These are phyloP conservation scores for Neurospora sp. DNA, from an alignment of 2,329 filamentous ascomycete genomes.

Conservation along the genomic window DNA sequence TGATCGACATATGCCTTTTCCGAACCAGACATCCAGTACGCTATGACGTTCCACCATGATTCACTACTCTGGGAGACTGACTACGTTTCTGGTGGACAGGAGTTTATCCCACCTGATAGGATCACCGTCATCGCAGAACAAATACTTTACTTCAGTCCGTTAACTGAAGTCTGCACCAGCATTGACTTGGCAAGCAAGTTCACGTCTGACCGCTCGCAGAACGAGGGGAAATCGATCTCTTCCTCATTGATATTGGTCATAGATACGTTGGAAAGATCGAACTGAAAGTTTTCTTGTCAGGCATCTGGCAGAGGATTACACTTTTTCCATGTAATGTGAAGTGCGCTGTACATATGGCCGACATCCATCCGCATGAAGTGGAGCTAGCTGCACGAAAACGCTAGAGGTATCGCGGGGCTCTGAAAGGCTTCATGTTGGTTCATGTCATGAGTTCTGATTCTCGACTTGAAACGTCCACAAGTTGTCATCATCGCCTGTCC, in stretches of 20 bases:
- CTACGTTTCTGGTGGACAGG: neutral
- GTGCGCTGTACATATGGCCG: neutral
- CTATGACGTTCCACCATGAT: neutral
- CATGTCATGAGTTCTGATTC: neutral
- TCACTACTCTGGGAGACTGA: neutral
- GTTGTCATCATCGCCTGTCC: neutral
- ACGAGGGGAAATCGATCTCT: neutral
- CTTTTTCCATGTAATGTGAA: neutral
- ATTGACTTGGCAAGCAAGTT: neutral
- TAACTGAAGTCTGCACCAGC: neutral
- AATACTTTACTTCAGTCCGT: neutral
- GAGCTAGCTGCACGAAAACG: neutral
- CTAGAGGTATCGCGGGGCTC: neutral
- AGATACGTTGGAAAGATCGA: neutral
- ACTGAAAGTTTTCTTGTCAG: neutral
- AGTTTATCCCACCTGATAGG: neutral
- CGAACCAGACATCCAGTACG: neutral
- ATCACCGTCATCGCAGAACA: neutral
- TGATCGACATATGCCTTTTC: neutral
- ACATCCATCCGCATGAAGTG: neutral
- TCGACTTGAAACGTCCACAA: neutral
- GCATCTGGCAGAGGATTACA: neutral
- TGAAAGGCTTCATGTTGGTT: neutral
- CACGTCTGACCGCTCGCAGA: neutral
- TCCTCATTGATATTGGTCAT: neutral